Base-by-base conservation (phyloP, 164 flowering plant species). In the Vitis riparia region DNA sequence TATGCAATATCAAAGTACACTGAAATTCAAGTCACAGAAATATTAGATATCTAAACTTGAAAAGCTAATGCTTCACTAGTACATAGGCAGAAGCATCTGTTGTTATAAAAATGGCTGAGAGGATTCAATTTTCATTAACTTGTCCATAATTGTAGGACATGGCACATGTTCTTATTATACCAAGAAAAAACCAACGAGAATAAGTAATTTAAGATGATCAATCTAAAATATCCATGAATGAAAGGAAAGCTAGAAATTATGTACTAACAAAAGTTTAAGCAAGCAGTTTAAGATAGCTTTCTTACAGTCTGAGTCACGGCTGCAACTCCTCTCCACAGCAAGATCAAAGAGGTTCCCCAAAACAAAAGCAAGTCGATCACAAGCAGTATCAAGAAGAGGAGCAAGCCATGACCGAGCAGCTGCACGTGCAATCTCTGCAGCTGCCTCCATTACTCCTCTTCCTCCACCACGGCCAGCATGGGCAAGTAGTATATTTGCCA, bases 331-430 rank as follows among this genome's bases (percentile, higher is more conserved):
- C 84, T 93, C 95, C 12, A 86, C 73, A 56, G 99, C 91, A 82
- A 96, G 78, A 70, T 93, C 97, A 79, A 93, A 96, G 69, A 96
- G 95, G 71, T 83, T 89, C 51, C 81, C 82, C 68, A 96, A 76
- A 58, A 96, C 99, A 88, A 84, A 91, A 62, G 97, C 93, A 79
- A 96, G 99, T 66, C 99, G 84, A 71, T 93, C 98, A 83, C 98
- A 91, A 58, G 95, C 95, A 58, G 94, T 86, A 67, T 93, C 98
- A 69, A 96, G 87, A 66, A 96, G 97, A 60, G 97, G 98, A 77
- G 98, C 87, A 56, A 96, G 89, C 98, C 98, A 96, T 51, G 97
- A 90, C 62, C 86, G 71, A 1, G 99, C 98, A 73, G 99, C 95
- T 51, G 97, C 84, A 64, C 97, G 97, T 44, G 98, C 99, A 79